Evolutionary conservation across 768 basidiomycete genomes (phyloP).

Genomic region (Dictyophora rubrovolvata): DNA sequence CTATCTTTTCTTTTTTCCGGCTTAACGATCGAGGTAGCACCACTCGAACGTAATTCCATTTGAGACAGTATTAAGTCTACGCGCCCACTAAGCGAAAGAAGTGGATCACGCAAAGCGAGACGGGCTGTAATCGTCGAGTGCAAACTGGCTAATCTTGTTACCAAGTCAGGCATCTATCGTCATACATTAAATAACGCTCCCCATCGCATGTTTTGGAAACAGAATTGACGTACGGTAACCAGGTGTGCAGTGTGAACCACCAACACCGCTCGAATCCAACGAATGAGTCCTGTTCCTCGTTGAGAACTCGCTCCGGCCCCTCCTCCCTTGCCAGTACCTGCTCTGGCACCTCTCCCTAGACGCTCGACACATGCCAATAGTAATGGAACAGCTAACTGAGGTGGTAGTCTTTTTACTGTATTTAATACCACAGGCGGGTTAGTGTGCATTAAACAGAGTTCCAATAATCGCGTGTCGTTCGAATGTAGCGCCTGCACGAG

Average conservation of each 20-base stretch:
- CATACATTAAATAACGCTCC: constrained; percentile 9
- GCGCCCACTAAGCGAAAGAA: constrained; percentile 79
- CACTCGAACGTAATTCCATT: constrained; percentile 78
- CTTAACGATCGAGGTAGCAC: constrained; percentile 46
- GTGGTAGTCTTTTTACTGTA: constrained; percentile 78
- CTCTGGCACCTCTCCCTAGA: constrained; percentile 64
- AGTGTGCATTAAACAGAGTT: constrained; percentile 79
- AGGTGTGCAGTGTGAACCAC: constrained; percentile 83
- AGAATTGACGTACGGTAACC: constrained; percentile 65
- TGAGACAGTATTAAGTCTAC: constrained; percentile 92
- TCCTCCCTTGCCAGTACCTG: constrained; percentile 64
- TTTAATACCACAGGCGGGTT: constrained; percentile 73
- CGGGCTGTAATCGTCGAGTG: constrained; percentile 75
- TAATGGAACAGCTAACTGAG: constrained; percentile 77
- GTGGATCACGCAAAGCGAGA: constrained; percentile 63
- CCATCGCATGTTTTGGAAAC: not conserved
- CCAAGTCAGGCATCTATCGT: constrained; percentile 80
- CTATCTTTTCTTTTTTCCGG: constrained; percentile 29
- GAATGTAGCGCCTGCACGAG: constrained; percentile 96
- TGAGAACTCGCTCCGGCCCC: constrained; percentile 74
- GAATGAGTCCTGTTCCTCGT: constrained; percentile 55
- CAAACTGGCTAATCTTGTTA: constrained; percentile 74
- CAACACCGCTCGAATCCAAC: constrained; percentile 76
- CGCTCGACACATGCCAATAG: constrained; percentile 85
- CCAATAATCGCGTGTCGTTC: constrained; percentile 76